Conservation (phyloP, 768 basidiomycete genomes). For the Sarcodon aspratus region DNA sequence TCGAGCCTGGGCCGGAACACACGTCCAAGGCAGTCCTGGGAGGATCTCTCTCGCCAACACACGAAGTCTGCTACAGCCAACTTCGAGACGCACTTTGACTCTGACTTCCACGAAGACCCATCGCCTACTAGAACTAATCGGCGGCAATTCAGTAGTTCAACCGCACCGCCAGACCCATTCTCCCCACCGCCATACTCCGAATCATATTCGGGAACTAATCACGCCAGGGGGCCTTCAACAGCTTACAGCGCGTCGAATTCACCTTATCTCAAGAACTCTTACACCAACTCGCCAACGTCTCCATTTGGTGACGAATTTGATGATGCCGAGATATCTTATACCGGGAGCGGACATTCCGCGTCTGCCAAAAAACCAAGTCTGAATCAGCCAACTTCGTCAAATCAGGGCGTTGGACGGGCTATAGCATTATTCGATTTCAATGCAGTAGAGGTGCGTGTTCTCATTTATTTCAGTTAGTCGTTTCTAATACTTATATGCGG, state of each 20-base stretch:
- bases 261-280: background rate
- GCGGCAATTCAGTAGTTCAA: too few species aligned
- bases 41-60: background rate
- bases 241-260: too few species aligned
- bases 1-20: slow-evolving; percentile 3
- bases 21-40: too few species aligned
- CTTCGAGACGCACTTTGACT: slow-evolving; percentile 34
- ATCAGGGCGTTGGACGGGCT: slow-evolving; percentile 56
- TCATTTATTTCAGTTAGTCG: background rate
- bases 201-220: background rate
- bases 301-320: background rate
- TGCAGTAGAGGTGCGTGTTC: slow-evolving; percentile 49
- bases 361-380: too few species aligned
- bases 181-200: background rate
- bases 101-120: slow-evolving; percentile 23
- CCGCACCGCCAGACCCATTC: slow-evolving; percentile 10
- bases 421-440: slow-evolving; percentile 67
- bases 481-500: slow-evolving; percentile 4
- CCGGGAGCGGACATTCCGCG: too few species aligned
- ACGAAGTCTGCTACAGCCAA: slow-evolving; percentile 10
- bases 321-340: too few species aligned
- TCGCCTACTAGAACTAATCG: too few species aligned
- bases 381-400: too few species aligned
- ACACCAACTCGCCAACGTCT: background rate
- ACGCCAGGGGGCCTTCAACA: background rate